Evolutionary conservation across 192 early-diverging fungal genomes (phyloP), one percentile per base, ranked within the genome.

Genomic region (Backusella morwellensis): DNA sequence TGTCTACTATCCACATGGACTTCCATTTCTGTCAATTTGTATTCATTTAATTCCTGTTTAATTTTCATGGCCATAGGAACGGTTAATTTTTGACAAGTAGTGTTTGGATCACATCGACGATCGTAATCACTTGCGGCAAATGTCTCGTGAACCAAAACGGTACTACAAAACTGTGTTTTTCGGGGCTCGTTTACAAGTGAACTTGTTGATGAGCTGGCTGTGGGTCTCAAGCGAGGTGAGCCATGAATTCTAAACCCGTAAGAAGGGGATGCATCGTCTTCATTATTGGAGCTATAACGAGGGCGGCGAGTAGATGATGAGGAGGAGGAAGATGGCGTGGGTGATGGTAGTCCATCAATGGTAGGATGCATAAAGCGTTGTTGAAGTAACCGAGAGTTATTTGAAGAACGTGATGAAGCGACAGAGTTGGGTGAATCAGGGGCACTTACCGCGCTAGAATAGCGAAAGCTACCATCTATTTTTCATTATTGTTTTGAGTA

Each of bases 21-120:
- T 21, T 85, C 81, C 97, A 99, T 97, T 78, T 98, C 97, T 41
- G 86, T 85, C 67, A 93, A 86, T 85, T 99, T 99, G 86, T 92
- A 99, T 70, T 94, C 90, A 85, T 99, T 99, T 70, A 99, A 83
- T 80, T 99, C 97, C 80, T 95, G 90, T 66, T 97, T 93, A 82
- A 99, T 98, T 75, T 85, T 83, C 74, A 94, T 91, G 44, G 96
- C 95, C 70, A 97, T 86, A 36, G 90, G 84, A 17, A 95, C 91
- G 4, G 97, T 98, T 1, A 99, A 81, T 68, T 93, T 90, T 68
- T 87, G 87, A 74, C 94, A 95, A 15, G 95, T 97, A 12, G 91
- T 86, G 56, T 94, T 89, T 3, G 88, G 82, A 83, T 96, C 93
- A 66, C 94, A 95, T 54, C 90, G 89, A n/a, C 96, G 88, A 79